These are phyloP conservation scores for Acer negundo DNA, from an alignment of 345 rosid genomes.

Conservation along the genomic window DNA sequence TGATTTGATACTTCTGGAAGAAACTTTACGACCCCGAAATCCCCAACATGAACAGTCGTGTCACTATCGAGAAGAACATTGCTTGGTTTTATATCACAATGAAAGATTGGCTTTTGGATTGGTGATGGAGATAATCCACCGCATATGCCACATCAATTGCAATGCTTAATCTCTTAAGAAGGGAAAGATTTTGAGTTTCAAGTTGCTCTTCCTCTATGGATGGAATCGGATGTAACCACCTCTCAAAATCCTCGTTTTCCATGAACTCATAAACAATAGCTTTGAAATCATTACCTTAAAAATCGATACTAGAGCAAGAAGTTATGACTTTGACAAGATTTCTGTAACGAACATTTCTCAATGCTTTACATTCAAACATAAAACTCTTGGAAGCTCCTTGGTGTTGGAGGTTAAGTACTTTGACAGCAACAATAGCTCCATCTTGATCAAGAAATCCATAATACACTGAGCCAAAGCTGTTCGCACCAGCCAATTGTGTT, in stretches of 20 bases:
- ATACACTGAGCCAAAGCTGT: slow-evolving; percentile 24
- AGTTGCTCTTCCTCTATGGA: no score
- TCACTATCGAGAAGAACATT: no score
- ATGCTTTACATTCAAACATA: slow-evolving; percentile 20
- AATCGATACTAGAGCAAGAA: slow-evolving; percentile 22
- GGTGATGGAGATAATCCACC: no score
- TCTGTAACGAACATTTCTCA: slow-evolving; percentile 19
- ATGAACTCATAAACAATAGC: slow-evolving; percentile 23
- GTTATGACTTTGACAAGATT: slow-evolving; percentile 23
- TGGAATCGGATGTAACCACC: slow-evolving; percentile 20
- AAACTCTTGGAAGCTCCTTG: slow-evolving; percentile 23
- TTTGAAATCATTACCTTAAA: slow-evolving; percentile 26
- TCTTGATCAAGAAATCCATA: slow-evolving; percentile 9
- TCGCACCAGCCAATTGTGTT: slow-evolving; percentile 16
- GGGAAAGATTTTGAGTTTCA: no score
- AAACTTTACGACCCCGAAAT: no score
- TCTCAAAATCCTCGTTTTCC: slow-evolving; percentile 27
- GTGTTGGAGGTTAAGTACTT: no score
- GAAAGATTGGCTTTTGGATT: no score
- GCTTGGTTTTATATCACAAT: no score
- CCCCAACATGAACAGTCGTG: no score
- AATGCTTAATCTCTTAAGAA: no score
- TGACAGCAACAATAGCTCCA: background rate
- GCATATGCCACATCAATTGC: no score
- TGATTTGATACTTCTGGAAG: no score